Evolutionary conservation across 768 basidiomycete species (phyloP), one percentile per base, ranked within the genome.

Genomic region (Rhizopogon roseolus): DNA sequence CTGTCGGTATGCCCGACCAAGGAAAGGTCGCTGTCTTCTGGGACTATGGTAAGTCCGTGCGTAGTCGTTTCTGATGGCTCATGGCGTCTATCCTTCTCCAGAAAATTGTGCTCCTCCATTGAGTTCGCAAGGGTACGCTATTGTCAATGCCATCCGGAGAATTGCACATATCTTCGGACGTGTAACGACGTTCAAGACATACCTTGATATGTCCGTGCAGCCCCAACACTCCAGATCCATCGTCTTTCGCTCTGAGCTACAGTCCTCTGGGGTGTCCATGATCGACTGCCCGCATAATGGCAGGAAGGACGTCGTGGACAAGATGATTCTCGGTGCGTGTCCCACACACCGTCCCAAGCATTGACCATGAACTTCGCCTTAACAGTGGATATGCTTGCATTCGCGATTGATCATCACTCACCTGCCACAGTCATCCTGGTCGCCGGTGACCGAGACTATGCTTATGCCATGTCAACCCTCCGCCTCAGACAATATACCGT

Each of bases 401-500:
- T 81, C 63, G 84, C 81, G n/a, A 78, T 84, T 61, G 86, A 88
- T 66, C 77, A 79, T 57, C 69, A 76, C 3, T 54, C 76, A 2
- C 77, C 79, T 54, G 62, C 77, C 27, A 85, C 84, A 16, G 68
- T 86, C 59, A 66, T 87, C 45, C 70, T 90, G 38, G 82, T 89
- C 59, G 77, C 85, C 0, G 83, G 81, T n/a, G 85, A 89, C 64
- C 75, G 83, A 42, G 85, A 87, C 63, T 81, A 85, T 60, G 78
- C 79, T 4, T 87, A 85, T 61, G 79, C 80, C n/a, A 66, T 85
- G 39, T 80, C 85, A 1, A 71, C 73, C 29, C 68, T 88, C 44
- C 77, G 80, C 37, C 72, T 81, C 49, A 76, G 83, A 53, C 69
- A 69, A 44, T 83, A 82, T 62, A 67, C 72, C 16, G 75, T 86